phyloP scores from a whole-genome alignment of 129 eudicot species.

The Artemisia tridentata region DNA sequence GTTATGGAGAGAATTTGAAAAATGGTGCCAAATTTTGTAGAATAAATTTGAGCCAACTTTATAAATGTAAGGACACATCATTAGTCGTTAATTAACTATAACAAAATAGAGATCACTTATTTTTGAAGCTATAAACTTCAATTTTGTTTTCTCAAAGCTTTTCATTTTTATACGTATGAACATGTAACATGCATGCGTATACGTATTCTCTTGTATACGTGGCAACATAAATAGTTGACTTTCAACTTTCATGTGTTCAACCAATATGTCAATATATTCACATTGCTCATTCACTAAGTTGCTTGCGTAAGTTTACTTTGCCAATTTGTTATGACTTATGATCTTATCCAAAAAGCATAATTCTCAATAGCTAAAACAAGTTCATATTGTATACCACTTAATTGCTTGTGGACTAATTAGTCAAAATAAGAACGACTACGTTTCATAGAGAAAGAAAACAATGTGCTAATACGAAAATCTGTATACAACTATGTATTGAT shows the following conservation, averaged over 20 bases:
- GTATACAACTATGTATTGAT: no score
- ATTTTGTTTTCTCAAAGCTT: not conserved
- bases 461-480: no score
- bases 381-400: not conserved
- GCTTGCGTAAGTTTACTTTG: conserved; percentile 11
- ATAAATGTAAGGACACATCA: no score
- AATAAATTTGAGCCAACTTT: no score
- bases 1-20: not conserved
- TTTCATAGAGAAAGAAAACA: no score
- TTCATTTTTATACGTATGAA: not conserved
- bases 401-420: no score
- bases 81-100: no score
- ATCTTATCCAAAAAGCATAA: conserved; percentile 11
- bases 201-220: not conserved
- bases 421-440: no score
- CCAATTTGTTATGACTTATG: not conserved
- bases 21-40: no score
- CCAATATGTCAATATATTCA: conserved; percentile 20
- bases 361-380: not conserved
- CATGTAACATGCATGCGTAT: conserved; percentile 19
- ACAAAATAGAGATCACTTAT: no score
- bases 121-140: not conserved
- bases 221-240: conserved; percentile 22
- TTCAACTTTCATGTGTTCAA: not conserved
- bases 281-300: conserved; percentile 9